phyloP scores from a whole-genome alignment of 306 rosid species.

The Neltuma alba region DNA sequence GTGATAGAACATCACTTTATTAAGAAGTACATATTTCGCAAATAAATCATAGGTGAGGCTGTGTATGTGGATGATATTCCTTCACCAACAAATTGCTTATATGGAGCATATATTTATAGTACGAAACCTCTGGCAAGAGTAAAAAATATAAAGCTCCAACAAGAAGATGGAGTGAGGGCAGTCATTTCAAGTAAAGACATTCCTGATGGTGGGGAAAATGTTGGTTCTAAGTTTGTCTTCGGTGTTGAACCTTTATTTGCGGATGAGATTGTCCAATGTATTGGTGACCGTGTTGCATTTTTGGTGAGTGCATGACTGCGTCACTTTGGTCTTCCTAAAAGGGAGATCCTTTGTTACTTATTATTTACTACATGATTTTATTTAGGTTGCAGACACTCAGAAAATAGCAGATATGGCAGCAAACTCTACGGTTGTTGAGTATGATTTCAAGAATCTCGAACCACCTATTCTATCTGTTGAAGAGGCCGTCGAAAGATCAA shows the following conservation, averaged over 20 bases:
- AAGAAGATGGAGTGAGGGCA: slow-evolving; percentile 56
- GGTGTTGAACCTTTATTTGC: slow-evolving; percentile 80
- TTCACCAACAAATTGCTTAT: slow-evolving; percentile 73
- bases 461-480: slow-evolving; percentile 77
- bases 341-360: slow-evolving; percentile 18
- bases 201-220: slow-evolving; percentile 66
- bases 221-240: slow-evolving; percentile 57
- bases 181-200: slow-evolving; percentile 74
- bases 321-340: slow-evolving; percentile 23
- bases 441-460: slow-evolving; percentile 60
- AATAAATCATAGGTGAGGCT: slow-evolving; percentile 73
- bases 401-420: slow-evolving; percentile 80
- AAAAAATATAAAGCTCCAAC: slow-evolving; percentile 52
- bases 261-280: slow-evolving; percentile 55
- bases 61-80: slow-evolving; percentile 90
- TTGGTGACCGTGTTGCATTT: slow-evolving; percentile 77
- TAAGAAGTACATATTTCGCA: slow-evolving; percentile 17
- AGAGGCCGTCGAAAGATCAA: slow-evolving; percentile 74
- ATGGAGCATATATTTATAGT: slow-evolving; percentile 79
- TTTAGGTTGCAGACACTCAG: slow-evolving; percentile 88
- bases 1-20: not conserved
- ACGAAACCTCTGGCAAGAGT: slow-evolving; percentile 71
- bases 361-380: not conserved
- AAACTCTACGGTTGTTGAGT: slow-evolving; percentile 62
- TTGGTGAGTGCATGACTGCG: slow-evolving; percentile 58